Percentiles rank a stretch among this genome's conserved stretches.
phyloP scores from a whole-genome alignment of 2,329 filamentous ascomycete species.

The Phialophora chinensis region DNA sequence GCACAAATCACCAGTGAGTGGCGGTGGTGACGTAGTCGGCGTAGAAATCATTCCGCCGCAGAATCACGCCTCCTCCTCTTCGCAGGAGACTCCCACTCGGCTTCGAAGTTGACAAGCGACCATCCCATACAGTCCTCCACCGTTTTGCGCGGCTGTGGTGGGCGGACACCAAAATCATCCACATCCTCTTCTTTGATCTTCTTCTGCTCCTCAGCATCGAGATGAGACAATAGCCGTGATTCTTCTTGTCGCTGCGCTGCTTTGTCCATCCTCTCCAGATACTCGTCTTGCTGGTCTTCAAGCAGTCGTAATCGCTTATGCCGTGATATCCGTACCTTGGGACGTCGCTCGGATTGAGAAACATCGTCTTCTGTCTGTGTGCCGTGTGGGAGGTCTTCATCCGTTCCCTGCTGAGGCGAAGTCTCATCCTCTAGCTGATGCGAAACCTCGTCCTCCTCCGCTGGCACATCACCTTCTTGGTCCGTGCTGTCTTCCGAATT shows the following conservation, averaged over 20 bases:
- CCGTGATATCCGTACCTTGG: conserved; percentile 23
- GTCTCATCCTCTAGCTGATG: background rate
- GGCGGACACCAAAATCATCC: conserved; percentile 33
- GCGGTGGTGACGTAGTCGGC: too few species aligned
- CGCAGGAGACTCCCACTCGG: conserved; percentile 33
- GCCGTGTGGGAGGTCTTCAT: conserved; percentile 1
- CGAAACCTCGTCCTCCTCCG: background rate
- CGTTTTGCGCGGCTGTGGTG: conserved; percentile 40
- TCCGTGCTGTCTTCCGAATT: background rate
- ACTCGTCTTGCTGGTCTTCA: conserved; percentile 49
- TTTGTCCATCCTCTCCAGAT: conserved; percentile 57
- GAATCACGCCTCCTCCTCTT: conserved; percentile 25
- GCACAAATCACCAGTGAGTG: conserved; percentile 8
- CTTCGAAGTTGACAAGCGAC: conserved; percentile 39
- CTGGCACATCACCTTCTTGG: background rate
- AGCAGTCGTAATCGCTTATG: conserved; percentile 19
- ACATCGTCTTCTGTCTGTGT: background rate
- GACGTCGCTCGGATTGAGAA: conserved; percentile 11
- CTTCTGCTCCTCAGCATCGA: conserved; percentile 46
- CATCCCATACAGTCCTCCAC: conserved; percentile 43
- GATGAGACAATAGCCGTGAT: conserved; percentile 50
- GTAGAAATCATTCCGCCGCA: background rate
- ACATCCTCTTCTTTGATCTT: conserved; percentile 38
- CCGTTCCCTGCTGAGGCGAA: conserved; percentile 1
- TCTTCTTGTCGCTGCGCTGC: conserved; percentile 54